phyloP scores from a whole-genome alignment of 106 monocot genomes.

The Alisma plantagoaquatica region DNA sequence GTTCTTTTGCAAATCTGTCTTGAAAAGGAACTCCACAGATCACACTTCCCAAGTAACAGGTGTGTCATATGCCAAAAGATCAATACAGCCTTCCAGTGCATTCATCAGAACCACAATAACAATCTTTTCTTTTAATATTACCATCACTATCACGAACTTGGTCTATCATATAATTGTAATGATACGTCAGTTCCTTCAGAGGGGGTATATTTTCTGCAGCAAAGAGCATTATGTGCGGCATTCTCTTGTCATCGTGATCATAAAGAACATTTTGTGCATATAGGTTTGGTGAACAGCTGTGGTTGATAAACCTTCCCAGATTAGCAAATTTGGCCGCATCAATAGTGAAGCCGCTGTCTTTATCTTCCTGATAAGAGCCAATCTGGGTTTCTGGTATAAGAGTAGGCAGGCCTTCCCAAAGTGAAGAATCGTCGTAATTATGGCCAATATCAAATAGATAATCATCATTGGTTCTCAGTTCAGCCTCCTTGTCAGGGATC shows the following conservation, averaged over 20 bases:
- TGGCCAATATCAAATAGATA: conserved; percentile 91
- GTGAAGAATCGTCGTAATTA: conserved; percentile 48
- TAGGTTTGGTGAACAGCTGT: conserved; percentile 88
- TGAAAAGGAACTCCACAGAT: background rate
- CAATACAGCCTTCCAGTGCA: conserved; percentile 70
- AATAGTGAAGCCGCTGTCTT: conserved; percentile 59
- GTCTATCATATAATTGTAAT: conserved; percentile 68
- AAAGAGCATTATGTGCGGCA: conserved; percentile 91
- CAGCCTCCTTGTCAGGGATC: conserved; percentile 54
- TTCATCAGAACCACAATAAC: conserved; percentile 59
- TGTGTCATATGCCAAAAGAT: too few species aligned
- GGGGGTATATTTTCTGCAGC: conserved; percentile 89
- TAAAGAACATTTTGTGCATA: conserved; percentile 89
- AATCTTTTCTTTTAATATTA: conserved; percentile 57
- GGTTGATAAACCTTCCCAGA: conserved; percentile 90
- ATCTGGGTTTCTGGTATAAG: conserved; percentile 32
- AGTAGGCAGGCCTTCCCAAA: conserved; percentile 58
- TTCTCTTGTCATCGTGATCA: conserved; percentile 77
- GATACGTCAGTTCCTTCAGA: conserved; percentile 73
- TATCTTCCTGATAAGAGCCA: conserved; percentile 14
- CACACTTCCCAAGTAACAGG: too few species aligned
- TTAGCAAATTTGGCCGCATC: conserved; percentile 79
- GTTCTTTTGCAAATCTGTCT: too few species aligned
- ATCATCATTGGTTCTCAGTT: conserved; percentile 63
- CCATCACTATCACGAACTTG: conserved; percentile 58